Evolutionary conservation across 2,329 filamentous ascomycete species (phyloP).

Genomic region (Diaporthe sp.): DNA sequence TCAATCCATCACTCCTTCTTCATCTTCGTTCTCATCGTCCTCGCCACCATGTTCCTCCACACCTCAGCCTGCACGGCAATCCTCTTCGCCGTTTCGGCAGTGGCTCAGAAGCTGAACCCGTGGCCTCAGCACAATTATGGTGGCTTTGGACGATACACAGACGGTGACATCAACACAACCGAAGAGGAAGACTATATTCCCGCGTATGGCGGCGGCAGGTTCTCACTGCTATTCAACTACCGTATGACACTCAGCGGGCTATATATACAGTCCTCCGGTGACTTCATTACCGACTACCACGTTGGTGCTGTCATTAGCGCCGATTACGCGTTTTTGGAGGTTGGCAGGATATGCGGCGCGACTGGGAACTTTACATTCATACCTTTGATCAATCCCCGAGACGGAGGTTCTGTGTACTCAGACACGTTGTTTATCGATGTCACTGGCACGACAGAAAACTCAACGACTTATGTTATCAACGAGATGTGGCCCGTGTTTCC

Average conservation of each 20-base stretch:
- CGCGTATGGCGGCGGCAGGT: not conserved
- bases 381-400: not conserved
- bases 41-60: not conserved
- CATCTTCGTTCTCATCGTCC: not conserved
- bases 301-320: not conserved
- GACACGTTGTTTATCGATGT: not conserved
- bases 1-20: not conserved
- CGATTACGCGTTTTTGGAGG: not conserved
- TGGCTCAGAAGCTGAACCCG: slow-evolving; percentile 2
- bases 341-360: slow-evolving; percentile 12
- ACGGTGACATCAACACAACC: slow-evolving; percentile 4
- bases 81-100: not conserved
- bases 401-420: not conserved
- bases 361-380: slow-evolving; percentile 14
- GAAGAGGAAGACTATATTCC: not conserved
- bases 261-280: not conserved
- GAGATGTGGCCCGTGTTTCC: slow-evolving; percentile 14
- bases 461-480: not conserved
- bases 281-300: slow-evolving; percentile 5
- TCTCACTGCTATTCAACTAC: not conserved
- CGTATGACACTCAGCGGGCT: not conserved
- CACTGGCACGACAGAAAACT: not conserved
- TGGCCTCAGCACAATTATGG: not conserved
- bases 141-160: not conserved
- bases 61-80: not conserved